Evolutionary conservation across 768 basidiomycete genomes (phyloP).

Genomic region (Lactarius pseudohatsudake): DNA sequence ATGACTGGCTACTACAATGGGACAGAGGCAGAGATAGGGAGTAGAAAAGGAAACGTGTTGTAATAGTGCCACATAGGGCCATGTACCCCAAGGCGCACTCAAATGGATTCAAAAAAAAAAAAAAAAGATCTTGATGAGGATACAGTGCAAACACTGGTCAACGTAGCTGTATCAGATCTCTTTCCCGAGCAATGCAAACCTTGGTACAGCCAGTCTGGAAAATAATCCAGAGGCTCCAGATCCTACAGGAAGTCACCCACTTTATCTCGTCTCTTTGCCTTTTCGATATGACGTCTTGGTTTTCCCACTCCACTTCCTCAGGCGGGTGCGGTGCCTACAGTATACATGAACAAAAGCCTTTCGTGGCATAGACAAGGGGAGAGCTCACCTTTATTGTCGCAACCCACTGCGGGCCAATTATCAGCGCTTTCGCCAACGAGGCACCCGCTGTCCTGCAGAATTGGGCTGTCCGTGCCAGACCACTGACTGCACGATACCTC

Average conservation of each 20-base stretch:
- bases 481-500: conserved; percentile 60
- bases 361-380: background rate
- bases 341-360: background rate
- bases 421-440: conserved; percentile 48
- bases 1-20: too few species aligned
- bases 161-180: background rate
- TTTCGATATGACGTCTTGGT: background rate
- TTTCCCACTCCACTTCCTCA: conserved; percentile 3
- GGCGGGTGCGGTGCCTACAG: conserved; percentile 9
- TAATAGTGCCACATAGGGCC: too few species aligned
- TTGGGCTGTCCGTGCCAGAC: conserved; percentile 50
- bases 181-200: background rate
- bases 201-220: too few species aligned
- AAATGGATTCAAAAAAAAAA: too few species aligned
- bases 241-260: too few species aligned
- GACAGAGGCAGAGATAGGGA: too few species aligned
- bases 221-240: too few species aligned
- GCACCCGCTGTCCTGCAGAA: conserved; percentile 51
- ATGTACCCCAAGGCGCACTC: too few species aligned
- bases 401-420: conserved; percentile 52
- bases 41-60: too few species aligned
- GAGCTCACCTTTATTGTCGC: conserved; percentile 51
- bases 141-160: background rate
- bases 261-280: too few species aligned
- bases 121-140: too few species aligned